Evolutionary conservation across 1,139 yeast genomes (phyloP).

Genomic region (Wickerhamiella pararugosa): DNA sequence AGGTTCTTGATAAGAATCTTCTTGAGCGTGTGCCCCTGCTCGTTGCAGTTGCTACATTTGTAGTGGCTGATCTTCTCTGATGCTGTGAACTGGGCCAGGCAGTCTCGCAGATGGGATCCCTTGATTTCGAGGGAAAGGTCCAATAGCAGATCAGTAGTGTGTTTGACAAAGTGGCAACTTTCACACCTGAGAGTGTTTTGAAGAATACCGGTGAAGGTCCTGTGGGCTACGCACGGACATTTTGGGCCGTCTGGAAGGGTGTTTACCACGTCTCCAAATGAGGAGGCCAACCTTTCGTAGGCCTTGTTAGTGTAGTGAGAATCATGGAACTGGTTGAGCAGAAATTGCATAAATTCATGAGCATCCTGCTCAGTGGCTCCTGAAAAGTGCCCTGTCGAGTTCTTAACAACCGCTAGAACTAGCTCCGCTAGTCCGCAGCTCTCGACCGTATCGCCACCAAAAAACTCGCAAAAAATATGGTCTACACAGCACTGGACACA

Average conservation of each 20-base stretch:
- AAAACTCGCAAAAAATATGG: conserved; percentile 52
- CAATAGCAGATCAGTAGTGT: conserved; percentile 75
- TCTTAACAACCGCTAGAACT: conserved; percentile 13
- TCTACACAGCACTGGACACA: conserved; percentile 82
- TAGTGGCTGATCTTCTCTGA: conserved; percentile 58
- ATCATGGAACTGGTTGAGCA: conserved; percentile 67
- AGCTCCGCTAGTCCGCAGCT: conserved; percentile 56
- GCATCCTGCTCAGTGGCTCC: conserved; percentile 98
- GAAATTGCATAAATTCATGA: conserved; percentile 89
- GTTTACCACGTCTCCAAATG: conserved; percentile 5
- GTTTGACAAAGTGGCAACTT: conserved; percentile 47
- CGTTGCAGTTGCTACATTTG: conserved; percentile 51
- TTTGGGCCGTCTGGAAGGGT: conserved; percentile 16
- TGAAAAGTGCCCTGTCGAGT: conserved; percentile 43
- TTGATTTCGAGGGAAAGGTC: conserved; percentile 62
- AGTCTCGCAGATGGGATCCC: conserved; percentile 35
- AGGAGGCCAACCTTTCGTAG: not conserved
- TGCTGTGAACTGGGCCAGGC: conserved; percentile 62
- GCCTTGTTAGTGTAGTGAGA: conserved; percentile 12
- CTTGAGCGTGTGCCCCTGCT: conserved; percentile 51
- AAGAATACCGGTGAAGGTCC: conserved; percentile 60
- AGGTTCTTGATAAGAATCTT: conserved; percentile 49
- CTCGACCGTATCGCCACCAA: conserved; percentile 36
- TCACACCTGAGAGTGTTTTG: conserved; percentile 64
- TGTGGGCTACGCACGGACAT: conserved; percentile 71